Evolutionary conservation across 495 filamentous ascomycete species (phyloP), one percentile per base, ranked within the genome.

Genomic region (Cercophora newfieldiana): DNA sequence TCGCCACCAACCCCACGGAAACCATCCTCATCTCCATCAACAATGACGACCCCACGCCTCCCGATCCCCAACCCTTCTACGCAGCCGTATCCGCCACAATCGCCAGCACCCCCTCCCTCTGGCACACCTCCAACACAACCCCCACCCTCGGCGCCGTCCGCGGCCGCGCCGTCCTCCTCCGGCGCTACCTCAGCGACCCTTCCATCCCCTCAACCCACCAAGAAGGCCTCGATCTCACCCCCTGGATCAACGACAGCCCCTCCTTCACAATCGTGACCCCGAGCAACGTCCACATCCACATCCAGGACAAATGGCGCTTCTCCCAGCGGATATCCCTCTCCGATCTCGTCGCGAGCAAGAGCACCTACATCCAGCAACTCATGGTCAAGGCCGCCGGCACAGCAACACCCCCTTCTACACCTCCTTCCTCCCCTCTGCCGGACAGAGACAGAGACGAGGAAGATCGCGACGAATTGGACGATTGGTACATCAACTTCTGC

Each of bases 1-100:
- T 97, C 19, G 53, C 30, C 24, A 54, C 77, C 3, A 86, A 93
- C 66, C 89, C 90, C 0, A 86, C 81, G 24, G 93, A 97, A 77
- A 87, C 89, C 0, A 78, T 97, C 55, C 89, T 97, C 61, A 84
- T 97, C 75, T 93, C 89, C 19, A 74, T 97, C 59, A 96, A 97
- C 78, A 88, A 91, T 56, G 93, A 97, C 76, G 92, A 93, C 2
- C 77, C 87, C 0, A 85, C 86, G 64, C 85, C 83, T 63, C 81
- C 87, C 49, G 87, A 92, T 71, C 94, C 94, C 72, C 22, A 14
- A 0, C 18, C 61, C 25, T 74, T 76, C 59, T 72, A 72, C 59
- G 21, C 31, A 28, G 72, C 74, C 21, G 70, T 76, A 0, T 60
- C 31, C 22, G 51, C 31, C 16, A 70, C 68, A 57, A 71, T 76